Conservation (phyloP, 2,329 filamentous ascomycete genomes). For the Fusarium pseudonygamai region DNA sequence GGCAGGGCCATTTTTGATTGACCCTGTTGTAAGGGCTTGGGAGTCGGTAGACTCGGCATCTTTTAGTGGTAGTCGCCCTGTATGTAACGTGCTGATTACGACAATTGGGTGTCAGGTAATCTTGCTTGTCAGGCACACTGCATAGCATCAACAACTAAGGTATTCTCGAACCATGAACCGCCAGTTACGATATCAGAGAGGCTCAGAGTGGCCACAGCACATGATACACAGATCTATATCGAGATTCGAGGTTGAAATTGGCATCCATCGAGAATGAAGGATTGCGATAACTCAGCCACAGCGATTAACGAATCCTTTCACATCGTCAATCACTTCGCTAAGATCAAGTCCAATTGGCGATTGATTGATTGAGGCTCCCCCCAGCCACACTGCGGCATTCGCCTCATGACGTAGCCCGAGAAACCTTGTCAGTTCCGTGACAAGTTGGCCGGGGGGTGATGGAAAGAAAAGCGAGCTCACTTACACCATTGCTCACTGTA, state of each 20-base stretch:
- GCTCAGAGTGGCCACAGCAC: neutral
- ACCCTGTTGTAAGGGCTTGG: conserved; percentile 16
- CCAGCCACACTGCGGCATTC: conserved; percentile 18
- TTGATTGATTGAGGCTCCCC: conserved; percentile 19
- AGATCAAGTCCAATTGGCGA: neutral
- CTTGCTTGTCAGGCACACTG: conserved; percentile 20
- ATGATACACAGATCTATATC: conserved; percentile 2
- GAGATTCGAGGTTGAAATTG: conserved; percentile 15
- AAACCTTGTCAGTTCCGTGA: neutral
- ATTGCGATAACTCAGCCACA: conserved; percentile 27
- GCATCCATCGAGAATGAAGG: neutral
- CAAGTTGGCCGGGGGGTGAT: neutral
- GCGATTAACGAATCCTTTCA: conserved; percentile 8
- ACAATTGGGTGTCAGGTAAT: conserved; percentile 30
- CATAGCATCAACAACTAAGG: neutral
- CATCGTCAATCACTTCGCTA: conserved; percentile 18
- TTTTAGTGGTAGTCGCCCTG: conserved; percentile 1
- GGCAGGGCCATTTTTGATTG: conserved; percentile 8
- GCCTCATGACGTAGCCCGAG: conserved; percentile 34
- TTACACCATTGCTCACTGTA: neutral
- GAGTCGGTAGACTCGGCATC: conserved; percentile 37
- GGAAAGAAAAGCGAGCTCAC: neutral
- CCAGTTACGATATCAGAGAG: conserved; percentile 15
- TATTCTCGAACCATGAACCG: neutral
- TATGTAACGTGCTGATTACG: conserved; percentile 25